Conservation (phyloP, 306 rosid genomes). For the Quercus wislizeni region DNA sequence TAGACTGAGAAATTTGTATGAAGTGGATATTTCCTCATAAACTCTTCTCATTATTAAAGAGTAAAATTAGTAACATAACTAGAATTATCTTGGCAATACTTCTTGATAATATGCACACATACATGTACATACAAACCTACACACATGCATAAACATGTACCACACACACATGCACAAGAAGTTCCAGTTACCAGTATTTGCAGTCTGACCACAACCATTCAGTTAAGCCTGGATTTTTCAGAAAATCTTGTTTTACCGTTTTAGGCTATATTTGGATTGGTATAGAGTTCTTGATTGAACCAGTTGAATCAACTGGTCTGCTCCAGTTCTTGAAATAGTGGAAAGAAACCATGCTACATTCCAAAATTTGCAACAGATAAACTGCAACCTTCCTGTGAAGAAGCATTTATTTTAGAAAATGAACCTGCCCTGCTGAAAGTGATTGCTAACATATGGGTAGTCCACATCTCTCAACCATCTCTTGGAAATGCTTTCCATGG, state of each 20-base stretch:
- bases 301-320: no score
- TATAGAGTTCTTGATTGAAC: no score
- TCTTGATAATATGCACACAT: no score
- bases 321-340: neutral
- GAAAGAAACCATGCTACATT: slow-evolving; percentile 12
- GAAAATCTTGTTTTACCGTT: no score
- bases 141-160: no score
- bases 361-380: slow-evolving; percentile 10
- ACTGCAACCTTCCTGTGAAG: neutral
- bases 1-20: neutral
- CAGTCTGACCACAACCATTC: no score
- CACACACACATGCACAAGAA: no score
- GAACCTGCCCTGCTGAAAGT: slow-evolving; percentile 94
- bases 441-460: slow-evolving; percentile 88
- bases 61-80: neutral
- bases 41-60: neutral
- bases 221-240: no score
- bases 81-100: neutral
- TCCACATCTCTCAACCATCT: slow-evolving; percentile 71
- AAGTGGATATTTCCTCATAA: neutral
- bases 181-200: no score
- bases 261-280: no score
- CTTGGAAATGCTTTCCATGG: slow-evolving; percentile 85
- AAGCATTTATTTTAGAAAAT: slow-evolving; percentile 28
- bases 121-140: no score